phyloP scores from a whole-genome alignment of 164 flowering plant genomes.

The Magnolia kwangsiensis region DNA sequence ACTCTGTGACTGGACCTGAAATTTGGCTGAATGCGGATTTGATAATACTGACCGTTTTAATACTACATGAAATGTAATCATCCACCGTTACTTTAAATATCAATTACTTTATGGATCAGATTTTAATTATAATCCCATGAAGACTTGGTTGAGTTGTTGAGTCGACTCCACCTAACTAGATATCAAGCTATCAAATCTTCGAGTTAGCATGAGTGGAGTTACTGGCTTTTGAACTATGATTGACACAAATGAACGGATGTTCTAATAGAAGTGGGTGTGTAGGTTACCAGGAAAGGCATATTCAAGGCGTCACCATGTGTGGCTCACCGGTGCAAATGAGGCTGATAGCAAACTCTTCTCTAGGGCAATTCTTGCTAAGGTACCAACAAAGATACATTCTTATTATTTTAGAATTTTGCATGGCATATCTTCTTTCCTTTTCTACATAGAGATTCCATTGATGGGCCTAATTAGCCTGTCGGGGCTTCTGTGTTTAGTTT shows the following conservation, averaged over 20 bases:
- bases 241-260: neutral
- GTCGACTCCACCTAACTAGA: neutral
- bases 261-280: constrained; percentile 9
- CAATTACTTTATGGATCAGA: no score
- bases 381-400: constrained; percentile 10
- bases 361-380: constrained; percentile 97
- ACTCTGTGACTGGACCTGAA: no score
- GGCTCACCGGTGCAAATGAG: constrained; percentile 87
- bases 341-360: constrained; percentile 82
- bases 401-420: no score
- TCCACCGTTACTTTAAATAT: no score
- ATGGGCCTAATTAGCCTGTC: no score
- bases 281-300: constrained; percentile 90
- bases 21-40: no score
- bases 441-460: no score
- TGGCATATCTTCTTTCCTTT: no score
- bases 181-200: neutral
- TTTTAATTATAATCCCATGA: neutral
- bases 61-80: no score
- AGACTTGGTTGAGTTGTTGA: neutral
- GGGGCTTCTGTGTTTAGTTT: no score
- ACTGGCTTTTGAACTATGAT: neutral
- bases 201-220: no score
- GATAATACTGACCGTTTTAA: no score
- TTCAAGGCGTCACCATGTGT: constrained; percentile 66